Evolutionary conservation across 441 rosid species (phyloP).

Genomic region (Erodium texanum): DNA sequence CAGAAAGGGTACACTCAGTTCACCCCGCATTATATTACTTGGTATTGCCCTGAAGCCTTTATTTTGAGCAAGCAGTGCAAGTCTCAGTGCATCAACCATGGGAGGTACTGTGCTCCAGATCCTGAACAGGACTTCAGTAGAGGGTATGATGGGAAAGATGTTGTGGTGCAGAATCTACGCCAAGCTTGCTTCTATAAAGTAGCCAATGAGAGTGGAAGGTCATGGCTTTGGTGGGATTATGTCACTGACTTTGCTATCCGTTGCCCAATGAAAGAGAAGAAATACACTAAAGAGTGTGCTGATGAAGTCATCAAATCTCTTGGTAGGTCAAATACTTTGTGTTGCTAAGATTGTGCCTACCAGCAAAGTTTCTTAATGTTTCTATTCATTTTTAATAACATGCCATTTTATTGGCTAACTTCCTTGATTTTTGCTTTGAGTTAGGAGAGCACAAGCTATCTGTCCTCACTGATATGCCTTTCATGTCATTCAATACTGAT

Average conservation of each 20-base stretch:
- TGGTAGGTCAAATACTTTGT: constrained; percentile 33
- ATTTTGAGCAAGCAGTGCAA: constrained; percentile 61
- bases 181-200: constrained; percentile 71
- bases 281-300: constrained; percentile 72
- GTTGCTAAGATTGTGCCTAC: neutral
- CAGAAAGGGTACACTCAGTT: constrained; percentile 74
- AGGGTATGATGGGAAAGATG: constrained; percentile 81
- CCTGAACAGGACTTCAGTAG: constrained; percentile 73
- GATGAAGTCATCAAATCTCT: constrained; percentile 66
- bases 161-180: constrained; percentile 73
- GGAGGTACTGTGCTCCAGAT: constrained; percentile 92
- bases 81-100: constrained; percentile 85
- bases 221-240: constrained; percentile 99
- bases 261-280: constrained; percentile 79
- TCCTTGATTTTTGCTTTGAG: neutral
- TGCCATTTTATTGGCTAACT: too few species aligned
- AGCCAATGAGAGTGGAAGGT: constrained; percentile 63
- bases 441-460: neutral
- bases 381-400: too few species aligned
- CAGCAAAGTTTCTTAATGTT: neutral
- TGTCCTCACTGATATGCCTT: neutral
- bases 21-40: constrained; percentile 85
- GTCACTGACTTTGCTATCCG: constrained; percentile 85
- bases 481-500: neutral
- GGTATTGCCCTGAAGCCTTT: constrained; percentile 77